Percentiles rank a stretch among this genome's conserved stretches.
Conservation (phyloP, 164 flowering plant species). For the Houttuynia cordata region DNA sequence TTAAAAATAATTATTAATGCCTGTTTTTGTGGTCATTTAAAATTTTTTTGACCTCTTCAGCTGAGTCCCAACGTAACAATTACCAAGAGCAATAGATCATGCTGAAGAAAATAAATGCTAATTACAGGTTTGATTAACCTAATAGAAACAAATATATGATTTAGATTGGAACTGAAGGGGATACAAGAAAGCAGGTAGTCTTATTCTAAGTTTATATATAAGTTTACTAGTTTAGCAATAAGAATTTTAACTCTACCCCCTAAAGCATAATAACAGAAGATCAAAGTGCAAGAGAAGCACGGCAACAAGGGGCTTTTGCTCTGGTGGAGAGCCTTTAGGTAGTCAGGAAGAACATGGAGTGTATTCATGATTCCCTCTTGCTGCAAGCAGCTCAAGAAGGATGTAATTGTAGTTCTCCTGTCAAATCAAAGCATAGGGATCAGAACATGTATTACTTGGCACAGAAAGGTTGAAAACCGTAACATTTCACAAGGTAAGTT, state of each 20-base stretch:
- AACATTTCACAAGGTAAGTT: background rate
- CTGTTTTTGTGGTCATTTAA: too few species aligned
- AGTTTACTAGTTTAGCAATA: too few species aligned
- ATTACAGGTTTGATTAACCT: too few species aligned
- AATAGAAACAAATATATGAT: too few species aligned
- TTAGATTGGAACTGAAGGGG: too few species aligned
- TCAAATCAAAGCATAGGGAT: background rate
- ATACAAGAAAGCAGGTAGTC: too few species aligned
- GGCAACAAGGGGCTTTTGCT: conserved; percentile 42
- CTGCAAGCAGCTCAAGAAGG: conserved; percentile 33
- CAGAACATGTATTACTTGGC: background rate
- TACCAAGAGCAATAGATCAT: too few species aligned
- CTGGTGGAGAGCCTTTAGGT: conserved; percentile 40
- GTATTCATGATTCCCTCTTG: conserved; percentile 30
- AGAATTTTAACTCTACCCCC: background rate
- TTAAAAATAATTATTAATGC: too few species aligned
- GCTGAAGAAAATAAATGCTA: too few species aligned
- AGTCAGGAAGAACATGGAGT: conserved; percentile 38
- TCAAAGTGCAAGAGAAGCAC: conserved; percentile 46
- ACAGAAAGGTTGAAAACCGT: background rate
- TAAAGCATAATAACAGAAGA: conserved; percentile 37
- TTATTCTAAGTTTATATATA: too few species aligned
- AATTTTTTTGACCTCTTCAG: too few species aligned
- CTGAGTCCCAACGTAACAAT: too few species aligned
- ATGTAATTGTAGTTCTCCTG: conserved; percentile 40